These are phyloP conservation scores for Penicillium argentinense DNA, from an alignment of 495 filamentous ascomycete genomes.

Conservation along the genomic window DNA sequence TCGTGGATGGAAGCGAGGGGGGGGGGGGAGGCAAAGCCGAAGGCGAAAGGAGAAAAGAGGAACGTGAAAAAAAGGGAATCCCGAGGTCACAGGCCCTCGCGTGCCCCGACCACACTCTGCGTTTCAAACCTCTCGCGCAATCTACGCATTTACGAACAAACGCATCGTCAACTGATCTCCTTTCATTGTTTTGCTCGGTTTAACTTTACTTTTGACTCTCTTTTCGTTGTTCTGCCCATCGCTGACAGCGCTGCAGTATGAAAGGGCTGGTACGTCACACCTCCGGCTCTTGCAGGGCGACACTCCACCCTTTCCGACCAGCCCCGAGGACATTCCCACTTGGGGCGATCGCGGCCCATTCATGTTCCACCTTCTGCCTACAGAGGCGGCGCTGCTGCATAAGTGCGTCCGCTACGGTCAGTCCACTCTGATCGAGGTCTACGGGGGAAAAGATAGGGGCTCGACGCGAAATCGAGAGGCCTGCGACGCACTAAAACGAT, in stretches of 20 bases:
- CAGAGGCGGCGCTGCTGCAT: constrained; percentile 4
- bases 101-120: background rate
- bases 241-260: too few species aligned
- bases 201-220: background rate
- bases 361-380: background rate
- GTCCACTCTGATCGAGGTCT: too few species aligned
- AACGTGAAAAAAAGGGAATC: constrained; percentile 12
- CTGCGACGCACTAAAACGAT: background rate
- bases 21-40: constrained; percentile 7
- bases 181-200: background rate
- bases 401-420: constrained; percentile 1
- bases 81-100: constrained; percentile 9
- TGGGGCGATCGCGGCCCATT: constrained; percentile 10
- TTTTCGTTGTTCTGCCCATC: background rate
- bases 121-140: background rate
- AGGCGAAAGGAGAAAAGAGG: constrained; percentile 9
- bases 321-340: constrained; percentile 22
- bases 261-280: constrained; percentile 24
- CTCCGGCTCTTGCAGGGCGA: constrained; percentile 1
- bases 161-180: background rate
- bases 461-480: too few species aligned
- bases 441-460: constrained; percentile 10
- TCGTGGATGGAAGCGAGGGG: constrained; percentile 3
- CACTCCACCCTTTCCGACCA: constrained; percentile 22
- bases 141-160: background rate